Evolutionary conservation across 2,329 filamentous ascomycete species (phyloP), one percentile per base, ranked within the genome.

Genomic region (Fusarium sororula): DNA sequence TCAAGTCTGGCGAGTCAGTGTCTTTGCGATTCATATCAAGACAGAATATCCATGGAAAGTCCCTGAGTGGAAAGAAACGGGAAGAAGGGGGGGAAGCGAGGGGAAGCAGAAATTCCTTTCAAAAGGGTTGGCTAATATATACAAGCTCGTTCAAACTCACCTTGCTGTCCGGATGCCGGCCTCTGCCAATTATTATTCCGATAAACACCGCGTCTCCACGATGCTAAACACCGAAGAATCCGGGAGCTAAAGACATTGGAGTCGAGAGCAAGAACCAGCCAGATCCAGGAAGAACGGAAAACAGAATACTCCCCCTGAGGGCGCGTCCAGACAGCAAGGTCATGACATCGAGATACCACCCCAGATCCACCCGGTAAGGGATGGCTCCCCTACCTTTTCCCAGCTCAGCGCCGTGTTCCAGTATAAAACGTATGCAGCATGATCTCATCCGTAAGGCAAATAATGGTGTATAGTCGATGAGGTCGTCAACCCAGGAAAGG

Each of bases 101-200:
- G 69, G 72, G 47, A 72, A 59, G 70, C 66, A 76, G 72, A 73
- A 75, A 71, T 77, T 79, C 79, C 80, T 80, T 84, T 84, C 81
- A 83, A 73, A 73, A 77, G 76, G 81, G 79, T 83, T 85, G 83
- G 83, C 81, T 81, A 82, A 83, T 86, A 87, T 87, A 85, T 87
- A 87, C 86, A 88, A 84, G 84, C 83, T 84, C 81, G 39, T 66
- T 81, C 79, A 77, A 75, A 84, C 86, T 87, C 83, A 87, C 86
- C 86, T 85, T 83, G 85, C 86, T 88, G 86, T 86, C 86, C 85
- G 80, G 85, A 84, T 80, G 78, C 80, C 78, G 79, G 80, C 81
- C 75, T 74, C 72, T 76, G 73, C 74, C 75, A 76, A 75, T 80
- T 78, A 80, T 79, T 76, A 79, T 74, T 64, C 74, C 72, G 72